These are phyloP conservation scores for Fraxinus floribunda DNA, from an alignment of 305 asterid genomes.

Conservation along the genomic window DNA sequence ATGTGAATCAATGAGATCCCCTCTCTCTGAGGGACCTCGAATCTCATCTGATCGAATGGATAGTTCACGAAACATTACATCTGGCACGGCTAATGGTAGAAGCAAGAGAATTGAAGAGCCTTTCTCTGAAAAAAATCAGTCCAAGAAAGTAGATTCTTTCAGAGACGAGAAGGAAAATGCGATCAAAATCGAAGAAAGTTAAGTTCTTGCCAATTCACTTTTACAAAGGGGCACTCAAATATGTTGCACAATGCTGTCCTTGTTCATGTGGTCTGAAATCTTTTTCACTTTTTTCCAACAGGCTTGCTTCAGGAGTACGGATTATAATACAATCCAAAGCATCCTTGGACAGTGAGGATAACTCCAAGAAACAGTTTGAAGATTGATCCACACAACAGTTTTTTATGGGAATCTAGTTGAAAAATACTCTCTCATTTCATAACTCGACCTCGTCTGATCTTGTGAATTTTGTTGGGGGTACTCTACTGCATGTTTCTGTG, in stretches of 20 bases:
- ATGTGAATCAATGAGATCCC: constrained; percentile 89
- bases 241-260: background rate
- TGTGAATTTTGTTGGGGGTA: background rate
- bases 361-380: constrained; percentile 22
- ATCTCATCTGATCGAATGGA: constrained; percentile 66
- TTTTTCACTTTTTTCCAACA: constrained; percentile 31
- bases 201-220: constrained; percentile 32
- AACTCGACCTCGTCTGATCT: background rate
- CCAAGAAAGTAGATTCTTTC: constrained; percentile 44
- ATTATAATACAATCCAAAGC: constrained; percentile 73
- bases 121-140: constrained; percentile 35
- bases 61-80: constrained; percentile 45
- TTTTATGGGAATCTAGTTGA: background rate
- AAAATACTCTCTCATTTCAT: background rate
- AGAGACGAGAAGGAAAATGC: constrained; percentile 48
- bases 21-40: constrained; percentile 76
- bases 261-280: constrained; percentile 34
- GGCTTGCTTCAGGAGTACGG: constrained; percentile 99
- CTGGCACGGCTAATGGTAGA: constrained; percentile 56
- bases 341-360: constrained; percentile 36
- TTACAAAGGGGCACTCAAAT: background rate
- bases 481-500: background rate
- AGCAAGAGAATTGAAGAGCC: constrained; percentile 77
- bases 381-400: constrained; percentile 1
- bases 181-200: constrained; percentile 97